Conservation (phyloP, 106 monocot genomes). For the Acorus calamus region DNA sequence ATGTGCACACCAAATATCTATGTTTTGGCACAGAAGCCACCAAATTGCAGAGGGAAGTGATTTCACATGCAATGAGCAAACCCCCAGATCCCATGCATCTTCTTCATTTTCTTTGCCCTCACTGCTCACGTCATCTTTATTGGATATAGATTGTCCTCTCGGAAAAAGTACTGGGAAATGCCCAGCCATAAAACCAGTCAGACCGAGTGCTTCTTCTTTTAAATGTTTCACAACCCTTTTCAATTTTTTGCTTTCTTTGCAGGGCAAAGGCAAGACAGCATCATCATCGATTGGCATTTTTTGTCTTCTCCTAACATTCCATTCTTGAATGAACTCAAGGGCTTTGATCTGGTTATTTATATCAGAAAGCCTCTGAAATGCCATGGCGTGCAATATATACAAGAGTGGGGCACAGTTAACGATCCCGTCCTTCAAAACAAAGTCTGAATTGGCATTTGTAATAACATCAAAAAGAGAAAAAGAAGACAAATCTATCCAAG, state of each 20-base stretch:
- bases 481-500: constrained; percentile 49
- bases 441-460: constrained; percentile 22
- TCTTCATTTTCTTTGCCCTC: constrained; percentile 2
- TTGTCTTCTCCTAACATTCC: constrained; percentile 2
- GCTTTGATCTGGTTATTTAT: constrained; percentile 49
- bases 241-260: constrained; percentile 20
- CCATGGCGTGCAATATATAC: constrained; percentile 50
- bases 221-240: constrained; percentile 15
- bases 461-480: constrained; percentile 44
- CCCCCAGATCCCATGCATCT: constrained; percentile 39
- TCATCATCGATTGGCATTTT: constrained; percentile 6
- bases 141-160: not conserved
- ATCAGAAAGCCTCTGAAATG: constrained; percentile 60
- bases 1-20: constrained; percentile 73
- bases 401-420: constrained; percentile 29
- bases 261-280: not conserved
- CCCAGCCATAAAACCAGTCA: constrained; percentile 44
- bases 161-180: constrained; percentile 15
- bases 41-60: constrained; percentile 56
- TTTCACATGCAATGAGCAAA: constrained; percentile 51
- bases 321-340: constrained; percentile 45
- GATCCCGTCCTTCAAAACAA: constrained; percentile 17
- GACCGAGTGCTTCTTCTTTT: constrained; percentile 39
- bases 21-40: constrained; percentile 61
- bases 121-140: constrained; percentile 4